Percentiles rank a stretch among this genome's conserved stretches.
These are phyloP conservation scores for Apiospora malaysiana DNA, from an alignment of 2,329 filamentous ascomycete species.

Conservation along the genomic window DNA sequence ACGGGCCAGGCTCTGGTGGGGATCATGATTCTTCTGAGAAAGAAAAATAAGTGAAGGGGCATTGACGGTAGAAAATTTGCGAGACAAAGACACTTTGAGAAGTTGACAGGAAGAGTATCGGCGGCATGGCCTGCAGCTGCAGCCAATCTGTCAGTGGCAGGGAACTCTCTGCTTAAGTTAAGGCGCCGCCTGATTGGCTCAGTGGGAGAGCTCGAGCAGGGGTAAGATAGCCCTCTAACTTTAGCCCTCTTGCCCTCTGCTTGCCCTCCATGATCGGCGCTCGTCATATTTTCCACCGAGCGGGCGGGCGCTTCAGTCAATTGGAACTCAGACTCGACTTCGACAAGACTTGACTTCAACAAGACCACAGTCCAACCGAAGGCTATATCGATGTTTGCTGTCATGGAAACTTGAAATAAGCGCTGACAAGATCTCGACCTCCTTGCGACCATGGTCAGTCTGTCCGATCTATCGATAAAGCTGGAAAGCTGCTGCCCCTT, in stretches of 20 bases:
- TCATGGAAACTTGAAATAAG: background rate
- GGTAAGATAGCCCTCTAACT: background rate
- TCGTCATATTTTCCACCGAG: background rate
- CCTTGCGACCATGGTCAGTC: constrained; percentile 7
- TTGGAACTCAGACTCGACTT: background rate
- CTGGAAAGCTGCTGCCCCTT: constrained; percentile 6
- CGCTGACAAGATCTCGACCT: background rate
- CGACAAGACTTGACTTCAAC: background rate
- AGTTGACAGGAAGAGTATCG: background rate
- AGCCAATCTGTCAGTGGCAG: background rate
- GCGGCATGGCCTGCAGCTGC: background rate
- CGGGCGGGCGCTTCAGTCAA: background rate
- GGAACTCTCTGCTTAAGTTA: background rate
- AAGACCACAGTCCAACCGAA: background rate
- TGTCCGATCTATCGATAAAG: constrained; percentile 2
- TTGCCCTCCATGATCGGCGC: background rate
- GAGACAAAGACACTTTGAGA: background rate
- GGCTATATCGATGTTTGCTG: background rate
- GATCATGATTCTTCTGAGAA: background rate
- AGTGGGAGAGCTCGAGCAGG: background rate
- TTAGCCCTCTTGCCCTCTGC: too few relatives aligned
- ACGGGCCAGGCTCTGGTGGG: background rate
- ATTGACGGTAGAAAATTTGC: background rate
- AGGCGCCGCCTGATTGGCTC: background rate
- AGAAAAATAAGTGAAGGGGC: background rate